Base-by-base conservation (phyloP, 1,284 basidiomycete genomes). In the Apiotrichum veenhuisii region DNA sequence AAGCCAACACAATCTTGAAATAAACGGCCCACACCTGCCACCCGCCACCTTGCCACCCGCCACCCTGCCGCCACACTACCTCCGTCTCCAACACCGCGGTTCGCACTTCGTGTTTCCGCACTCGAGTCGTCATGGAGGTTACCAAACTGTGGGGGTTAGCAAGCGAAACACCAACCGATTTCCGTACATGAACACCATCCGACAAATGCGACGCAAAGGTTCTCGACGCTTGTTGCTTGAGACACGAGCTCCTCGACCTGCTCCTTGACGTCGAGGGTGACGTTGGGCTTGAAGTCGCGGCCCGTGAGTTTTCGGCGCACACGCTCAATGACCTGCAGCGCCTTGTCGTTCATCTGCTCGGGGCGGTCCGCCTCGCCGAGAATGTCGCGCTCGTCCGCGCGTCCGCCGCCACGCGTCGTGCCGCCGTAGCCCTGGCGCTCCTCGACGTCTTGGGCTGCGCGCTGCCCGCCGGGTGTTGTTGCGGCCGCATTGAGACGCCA, bases 281-380 rank as follows among this genome's bases (percentile, higher is more conserved):
- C 79, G 12, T 89, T 86, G 0, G 91, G 88, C 70, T 93, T 88
- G 80, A 96, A 96, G 72, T 96, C 93, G 58, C 86, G 86, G 36
- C 93, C 91, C 87, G 89, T 94, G 57, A 98, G 82, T 77, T 98
- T 98, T 71, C 92, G 82, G 71, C 94, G 86, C 10, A 98, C 93
- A 43, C 93, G 87, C 67, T 91, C 92, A 71, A 93, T 93, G 44
- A 97, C 94, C 55, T 86, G 84, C 23, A 97, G 75, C 0, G 93
- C 94, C 57, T 88, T 84, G 66, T 91, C 88, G 68, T 97, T 96
- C 65, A 91, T 87, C 58, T 89, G 85, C 79, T 97, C 94, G 65
- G 89, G 86, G 25, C 70, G 56, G 54, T 74, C 72, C 14, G 67
- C 70, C 52, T 72, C 75, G 54, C 71, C 72, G 38, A 78, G 56